These are phyloP conservation scores for Rhizophora apiculata DNA, from an alignment of 345 rosid genomes.

Conservation along the genomic window DNA sequence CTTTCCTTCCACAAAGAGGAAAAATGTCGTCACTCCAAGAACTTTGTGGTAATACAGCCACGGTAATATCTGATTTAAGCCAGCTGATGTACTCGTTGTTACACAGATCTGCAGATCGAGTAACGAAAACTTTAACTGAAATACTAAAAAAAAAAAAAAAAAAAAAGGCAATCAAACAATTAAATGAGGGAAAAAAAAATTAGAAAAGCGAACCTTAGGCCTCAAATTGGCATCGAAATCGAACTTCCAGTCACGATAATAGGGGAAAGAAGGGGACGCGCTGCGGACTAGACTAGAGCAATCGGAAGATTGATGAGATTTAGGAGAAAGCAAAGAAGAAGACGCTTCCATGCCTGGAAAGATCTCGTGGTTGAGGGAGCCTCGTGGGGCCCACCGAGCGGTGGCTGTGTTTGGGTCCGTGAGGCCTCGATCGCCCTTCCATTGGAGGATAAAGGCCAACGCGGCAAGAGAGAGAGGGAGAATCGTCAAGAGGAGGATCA, in stretches of 20 bases:
- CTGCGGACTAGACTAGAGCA: conserved; percentile 57
- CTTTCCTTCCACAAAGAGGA: conserved; percentile 91
- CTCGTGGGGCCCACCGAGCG: conserved; percentile 58
- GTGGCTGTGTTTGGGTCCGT: conserved; percentile 54
- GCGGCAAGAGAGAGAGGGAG: conserved; percentile 86
- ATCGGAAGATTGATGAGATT: conserved; percentile 45
- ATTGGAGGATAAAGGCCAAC: conserved; percentile 84
- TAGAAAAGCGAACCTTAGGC: conserved; percentile 50
- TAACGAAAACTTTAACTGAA: not conserved
- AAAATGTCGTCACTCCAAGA: conserved; percentile 72
- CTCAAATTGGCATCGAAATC: conserved; percentile 54
- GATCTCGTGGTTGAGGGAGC: conserved; percentile 56
- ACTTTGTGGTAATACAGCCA: conserved; percentile 92
- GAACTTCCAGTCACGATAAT: conserved; percentile 69
- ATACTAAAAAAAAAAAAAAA: too few species aligned
- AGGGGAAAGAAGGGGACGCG: conserved; percentile 79
- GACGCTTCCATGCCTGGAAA: conserved; percentile 91
- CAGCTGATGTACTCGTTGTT: conserved; percentile 86
- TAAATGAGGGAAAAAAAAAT: not conserved
- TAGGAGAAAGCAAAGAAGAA: conserved; percentile 55
- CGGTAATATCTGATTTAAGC: conserved; percentile 74
- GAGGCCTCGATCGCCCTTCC: conserved; percentile 71
- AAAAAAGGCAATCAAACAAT: not conserved
- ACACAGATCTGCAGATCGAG: conserved; percentile 58
- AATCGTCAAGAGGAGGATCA: conserved; percentile 71